Evolutionary conservation across 2,329 filamentous ascomycete genomes (phyloP).

Genomic region (Phoma herbarum): DNA sequence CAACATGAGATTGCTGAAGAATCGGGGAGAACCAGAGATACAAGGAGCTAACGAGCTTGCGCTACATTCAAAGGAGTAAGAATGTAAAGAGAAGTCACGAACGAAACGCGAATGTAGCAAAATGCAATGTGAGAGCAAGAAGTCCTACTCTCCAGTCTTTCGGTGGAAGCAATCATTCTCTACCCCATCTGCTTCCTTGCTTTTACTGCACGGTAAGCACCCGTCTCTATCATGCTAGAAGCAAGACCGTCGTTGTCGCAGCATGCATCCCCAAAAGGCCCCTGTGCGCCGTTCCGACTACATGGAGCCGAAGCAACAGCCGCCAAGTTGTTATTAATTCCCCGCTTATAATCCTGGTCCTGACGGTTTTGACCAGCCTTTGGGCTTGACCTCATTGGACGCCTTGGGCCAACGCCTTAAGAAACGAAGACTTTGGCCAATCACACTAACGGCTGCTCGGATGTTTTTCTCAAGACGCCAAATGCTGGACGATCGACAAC

Average conservation of each 20-base stretch:
- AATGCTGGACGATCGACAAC: constrained; percentile 1
- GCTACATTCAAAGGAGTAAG: background rate
- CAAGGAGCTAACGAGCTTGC: background rate
- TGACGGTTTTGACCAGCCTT: background rate
- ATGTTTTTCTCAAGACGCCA: background rate
- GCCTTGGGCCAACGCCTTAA: background rate
- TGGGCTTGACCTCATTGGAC: background rate
- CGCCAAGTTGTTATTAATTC: background rate
- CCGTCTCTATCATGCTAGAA: background rate
- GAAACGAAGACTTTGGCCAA: background rate
- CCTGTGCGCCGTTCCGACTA: background rate
- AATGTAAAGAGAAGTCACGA: background rate
- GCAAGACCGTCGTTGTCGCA: background rate
- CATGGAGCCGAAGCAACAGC: background rate
- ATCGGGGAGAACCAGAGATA: background rate
- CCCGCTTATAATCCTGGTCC: constrained; percentile 3
- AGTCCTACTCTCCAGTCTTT: background rate
- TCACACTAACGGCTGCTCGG: background rate
- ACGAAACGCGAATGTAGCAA: background rate
- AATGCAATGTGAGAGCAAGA: background rate
- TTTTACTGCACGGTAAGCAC: background rate
- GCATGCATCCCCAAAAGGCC: background rate
- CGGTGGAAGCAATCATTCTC: background rate
- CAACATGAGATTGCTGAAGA: background rate
- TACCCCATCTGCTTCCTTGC: background rate